Conservation (phyloP, 805 yeast genomes). For the Cyberlindnera mrakii region DNA sequence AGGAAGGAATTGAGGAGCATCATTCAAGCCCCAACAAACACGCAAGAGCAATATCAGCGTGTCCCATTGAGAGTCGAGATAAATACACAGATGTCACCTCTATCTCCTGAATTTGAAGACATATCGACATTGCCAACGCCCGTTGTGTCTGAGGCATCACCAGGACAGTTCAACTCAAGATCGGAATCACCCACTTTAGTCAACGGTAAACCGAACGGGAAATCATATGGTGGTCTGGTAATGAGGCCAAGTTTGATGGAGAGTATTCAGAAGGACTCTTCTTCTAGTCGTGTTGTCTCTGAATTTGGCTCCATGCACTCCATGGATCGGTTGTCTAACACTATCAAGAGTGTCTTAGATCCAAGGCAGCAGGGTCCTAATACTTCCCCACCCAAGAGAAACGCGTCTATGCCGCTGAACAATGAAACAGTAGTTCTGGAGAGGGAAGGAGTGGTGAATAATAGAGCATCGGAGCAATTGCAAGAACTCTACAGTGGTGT, state of each 20-base stretch:
- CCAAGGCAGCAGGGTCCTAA: not conserved
- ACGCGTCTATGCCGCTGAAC: slow-evolving; percentile 13
- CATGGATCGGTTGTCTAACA: slow-evolving; percentile 4
- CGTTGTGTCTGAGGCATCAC: slow-evolving; percentile 19
- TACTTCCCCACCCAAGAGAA: slow-evolving; percentile 14
- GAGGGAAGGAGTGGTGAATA: slow-evolving; percentile 5
- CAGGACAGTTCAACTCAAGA: slow-evolving; percentile 3
- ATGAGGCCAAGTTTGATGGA: slow-evolving; percentile 8
- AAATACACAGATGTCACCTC: too few relatives aligned
- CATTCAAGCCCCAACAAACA: too few relatives aligned
- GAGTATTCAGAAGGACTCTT: not conserved
- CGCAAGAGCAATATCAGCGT: too few relatives aligned
- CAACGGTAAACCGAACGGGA: slow-evolving; percentile 2
- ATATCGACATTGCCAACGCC: slow-evolving; percentile 44
- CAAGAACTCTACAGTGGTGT: slow-evolving; percentile 10
- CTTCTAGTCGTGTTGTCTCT: slow-evolving; percentile 27
- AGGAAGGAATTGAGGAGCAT: too few relatives aligned
- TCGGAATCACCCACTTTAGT: not conserved
- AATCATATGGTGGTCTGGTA: slow-evolving; percentile 16
- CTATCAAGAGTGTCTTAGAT: slow-evolving; percentile 1
- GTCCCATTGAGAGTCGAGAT: too few relatives aligned
- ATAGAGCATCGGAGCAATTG: not conserved
- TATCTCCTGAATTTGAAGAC: slow-evolving; percentile 26
- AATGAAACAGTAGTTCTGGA: slow-evolving; percentile 6
- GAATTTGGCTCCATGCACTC: slow-evolving; percentile 29